Percentiles rank a stretch among this genome's conserved stretches.
Evolutionary conservation across 2,329 filamentous ascomycete species (phyloP).

Genomic region (Penicillium sp.): DNA sequence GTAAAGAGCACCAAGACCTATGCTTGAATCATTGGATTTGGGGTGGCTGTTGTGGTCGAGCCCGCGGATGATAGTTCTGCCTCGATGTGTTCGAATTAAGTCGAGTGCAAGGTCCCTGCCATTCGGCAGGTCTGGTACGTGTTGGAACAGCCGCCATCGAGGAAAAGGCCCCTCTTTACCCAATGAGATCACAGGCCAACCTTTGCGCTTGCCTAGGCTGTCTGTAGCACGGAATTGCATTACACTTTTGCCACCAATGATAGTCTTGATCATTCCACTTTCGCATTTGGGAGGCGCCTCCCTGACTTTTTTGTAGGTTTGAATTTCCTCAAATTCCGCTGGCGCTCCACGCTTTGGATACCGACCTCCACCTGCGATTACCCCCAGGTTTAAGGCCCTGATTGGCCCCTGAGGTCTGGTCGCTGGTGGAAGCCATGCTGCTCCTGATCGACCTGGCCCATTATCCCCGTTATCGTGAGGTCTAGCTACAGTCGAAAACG

Average conservation of each 20-base stretch:
- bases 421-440: not conserved
- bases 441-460: not conserved
- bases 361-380: not conserved
- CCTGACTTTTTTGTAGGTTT: not conserved
- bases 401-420: not conserved
- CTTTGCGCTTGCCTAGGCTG: not conserved
- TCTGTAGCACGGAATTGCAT: not conserved
- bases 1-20: slow-evolving; percentile 11
- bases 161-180: slow-evolving; percentile 14
- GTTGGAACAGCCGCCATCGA: slow-evolving; percentile 9
- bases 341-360: not conserved
- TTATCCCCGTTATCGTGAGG: not conserved
- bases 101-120: slow-evolving; percentile 1
- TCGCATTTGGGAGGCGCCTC: not conserved
- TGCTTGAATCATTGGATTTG: slow-evolving; percentile 2
- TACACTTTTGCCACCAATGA: not conserved
- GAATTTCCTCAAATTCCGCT: not conserved
- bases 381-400: not conserved
- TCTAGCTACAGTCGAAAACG: not conserved
- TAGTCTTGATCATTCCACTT: not conserved
- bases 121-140: not conserved
- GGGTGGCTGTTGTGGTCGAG: not conserved
- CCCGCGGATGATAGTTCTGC: slow-evolving; percentile 4
- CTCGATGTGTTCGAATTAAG: slow-evolving; percentile 9
- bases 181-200: slow-evolving; percentile 8